These are phyloP conservation scores for Lagenidium giganteum DNA, from an alignment of 352 stramenopile species.

Conservation along the genomic window DNA sequence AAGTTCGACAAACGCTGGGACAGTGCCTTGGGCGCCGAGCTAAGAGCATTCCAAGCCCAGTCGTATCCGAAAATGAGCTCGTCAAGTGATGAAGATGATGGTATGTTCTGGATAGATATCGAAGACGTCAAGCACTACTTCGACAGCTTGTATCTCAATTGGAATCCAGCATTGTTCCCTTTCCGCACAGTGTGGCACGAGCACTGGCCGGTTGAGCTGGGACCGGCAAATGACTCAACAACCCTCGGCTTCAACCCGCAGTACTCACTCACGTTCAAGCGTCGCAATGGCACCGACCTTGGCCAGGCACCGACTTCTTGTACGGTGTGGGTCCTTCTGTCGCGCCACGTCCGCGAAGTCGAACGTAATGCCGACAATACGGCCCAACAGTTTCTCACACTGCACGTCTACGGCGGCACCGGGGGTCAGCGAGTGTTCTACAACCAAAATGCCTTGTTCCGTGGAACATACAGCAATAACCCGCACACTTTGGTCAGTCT, in stretches of 20 bases:
- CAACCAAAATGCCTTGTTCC: slow-evolving; percentile 71
- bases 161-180: slow-evolving; percentile 92
- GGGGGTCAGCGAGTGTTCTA: slow-evolving; percentile 74
- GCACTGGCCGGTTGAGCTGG: slow-evolving; percentile 79
- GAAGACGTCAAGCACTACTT: slow-evolving; percentile 91
- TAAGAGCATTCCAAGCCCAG: slow-evolving; percentile 47
- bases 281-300: slow-evolving; percentile 17
- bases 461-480: slow-evolving; percentile 91
- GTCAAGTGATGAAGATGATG: slow-evolving; percentile 70
- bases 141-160: slow-evolving; percentile 93
- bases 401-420: slow-evolving; percentile 85
- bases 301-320: slow-evolving; percentile 21
- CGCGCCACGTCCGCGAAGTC: slow-evolving; percentile 86
- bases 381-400: slow-evolving; percentile 80
- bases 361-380: slow-evolving; percentile 53
- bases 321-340: slow-evolving; percentile 90
- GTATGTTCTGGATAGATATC: slow-evolving; percentile 96
- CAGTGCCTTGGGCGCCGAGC: slow-evolving; percentile 43
- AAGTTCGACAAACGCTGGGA: slow-evolving; percentile 54
- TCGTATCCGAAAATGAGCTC: slow-evolving; percentile 28
- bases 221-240: slow-evolving; percentile 85
- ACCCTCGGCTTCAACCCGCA: slow-evolving; percentile 93
- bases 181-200: slow-evolving; percentile 76
- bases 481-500: slow-evolving; percentile 88
- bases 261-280: slow-evolving; percentile 83